phyloP scores from a whole-genome alignment of 148 eudicot genomes.

The Rhododendron henanense region DNA sequence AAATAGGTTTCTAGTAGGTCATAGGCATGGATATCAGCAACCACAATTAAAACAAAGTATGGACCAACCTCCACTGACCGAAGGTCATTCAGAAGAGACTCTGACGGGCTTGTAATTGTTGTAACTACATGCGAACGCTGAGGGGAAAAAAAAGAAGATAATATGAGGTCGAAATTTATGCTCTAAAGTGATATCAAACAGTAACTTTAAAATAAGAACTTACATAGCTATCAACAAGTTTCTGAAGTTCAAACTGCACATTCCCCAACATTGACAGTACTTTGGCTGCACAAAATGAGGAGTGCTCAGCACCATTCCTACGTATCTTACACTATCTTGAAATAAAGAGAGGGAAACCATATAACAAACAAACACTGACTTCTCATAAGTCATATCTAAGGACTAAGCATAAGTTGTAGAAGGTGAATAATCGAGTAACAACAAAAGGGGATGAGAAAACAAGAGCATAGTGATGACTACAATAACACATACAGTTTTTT shows the following conservation, averaged over 20 bases:
- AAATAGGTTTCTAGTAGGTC: background rate
- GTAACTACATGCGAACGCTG: conserved; percentile 79
- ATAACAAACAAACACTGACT: background rate
- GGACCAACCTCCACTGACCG: conserved; percentile 86
- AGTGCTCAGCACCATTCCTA: background rate
- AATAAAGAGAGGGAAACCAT: background rate
- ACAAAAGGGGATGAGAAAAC: background rate
- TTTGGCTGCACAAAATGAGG: conserved; percentile 48
- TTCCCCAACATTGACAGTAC: conserved; percentile 67
- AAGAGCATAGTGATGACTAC: background rate
- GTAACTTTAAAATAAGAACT: conserved; percentile 23
- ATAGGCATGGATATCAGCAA: background rate
- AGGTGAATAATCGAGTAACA: background rate
- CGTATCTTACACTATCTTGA: background rate
- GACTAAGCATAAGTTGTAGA: background rate
- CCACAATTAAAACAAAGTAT: background rate
- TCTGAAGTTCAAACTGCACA: conserved; percentile 84
- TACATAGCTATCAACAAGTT: conserved; percentile 81
- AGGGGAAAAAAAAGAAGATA: conserved; percentile 12
- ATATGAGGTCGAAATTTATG: background rate
- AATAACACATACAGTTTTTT: background rate
- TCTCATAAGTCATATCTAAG: background rate
- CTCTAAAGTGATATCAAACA: background rate
- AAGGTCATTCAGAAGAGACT: conserved; percentile 90
- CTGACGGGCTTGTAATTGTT: conserved; percentile 87